Evolutionary conservation across 1,284 basidiomycete species (phyloP), one percentile per base, ranked within the genome.

Genomic region (Anthracocystis walkeri): DNA sequence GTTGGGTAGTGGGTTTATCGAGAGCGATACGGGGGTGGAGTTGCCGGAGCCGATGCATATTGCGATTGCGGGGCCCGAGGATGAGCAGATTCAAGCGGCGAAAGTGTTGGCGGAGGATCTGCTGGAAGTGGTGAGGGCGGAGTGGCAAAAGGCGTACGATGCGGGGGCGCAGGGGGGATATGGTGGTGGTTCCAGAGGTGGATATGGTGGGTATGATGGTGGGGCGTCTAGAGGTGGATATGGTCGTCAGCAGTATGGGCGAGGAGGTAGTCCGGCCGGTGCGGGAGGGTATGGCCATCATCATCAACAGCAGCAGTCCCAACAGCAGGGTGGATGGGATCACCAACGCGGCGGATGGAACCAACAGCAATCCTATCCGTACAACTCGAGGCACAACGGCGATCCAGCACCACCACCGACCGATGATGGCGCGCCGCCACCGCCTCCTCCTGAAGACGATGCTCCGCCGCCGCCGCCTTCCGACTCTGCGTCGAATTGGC

Each of bases 1-100:
- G 12, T 78, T 91, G 18, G 97, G 97, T 0, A 96, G 94, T 20
- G 97, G 96, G 0, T 99, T 97, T 85, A 90, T 96, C 76, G 96
- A 99, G 83, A 91, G 91, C 79, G 96, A 98, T 75, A 97, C 95
- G 0, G 93, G 94, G 0, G 88, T 90, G 78, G 95, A 98, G 86
- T 89, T 90, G 49, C 92, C 93, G 64, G 95, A 97, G 82, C 93
- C 94, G 1, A 92, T 97, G 90, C 94, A 95, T 85, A 77, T 85
- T 31, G 61, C 72, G 38, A 74, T 82, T 33, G 68, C 77, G 2
- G 80, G 82, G 7, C 82, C 81, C 6, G 82, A 83, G 38, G 79
- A 81, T 27, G 69, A 64, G 11, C 66, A 75, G 65, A 67, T 85
- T 38, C 56, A 73, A 33, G 78, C 73, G 20, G 83, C 80, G 7